A percentile compares a stretch with the other conserved stretches of the same genome.
Conservation (phyloP, 2,329 filamentous ascomycete genomes). For the Ceratocystis colombiana region DNA sequence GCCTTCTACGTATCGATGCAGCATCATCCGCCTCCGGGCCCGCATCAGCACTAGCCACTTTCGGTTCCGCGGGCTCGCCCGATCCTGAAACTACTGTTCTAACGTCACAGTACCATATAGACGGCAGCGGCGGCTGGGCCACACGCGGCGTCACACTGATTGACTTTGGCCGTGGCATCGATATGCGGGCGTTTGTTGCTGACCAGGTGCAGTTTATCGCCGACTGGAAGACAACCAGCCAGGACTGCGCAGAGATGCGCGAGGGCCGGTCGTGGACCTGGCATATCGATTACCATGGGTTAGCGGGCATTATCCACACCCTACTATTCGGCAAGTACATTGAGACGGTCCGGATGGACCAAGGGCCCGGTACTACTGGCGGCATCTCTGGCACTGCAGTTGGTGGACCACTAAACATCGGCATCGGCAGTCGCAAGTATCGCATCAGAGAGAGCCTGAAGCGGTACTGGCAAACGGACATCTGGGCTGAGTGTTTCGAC, state of each 20-base stretch:
- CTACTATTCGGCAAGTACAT: constrained; percentile 94
- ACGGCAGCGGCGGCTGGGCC: constrained; percentile 68
- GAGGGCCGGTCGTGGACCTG: constrained; percentile 93
- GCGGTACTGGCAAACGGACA: constrained; percentile 90
- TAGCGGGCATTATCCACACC: constrained; percentile 78
- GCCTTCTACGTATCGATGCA: constrained; percentile 69
- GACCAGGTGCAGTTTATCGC: constrained; percentile 75
- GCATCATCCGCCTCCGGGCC: constrained; percentile 29
- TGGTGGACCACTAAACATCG: constrained; percentile 36
- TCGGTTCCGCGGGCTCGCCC: neutral
- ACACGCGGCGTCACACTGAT: constrained; percentile 75
- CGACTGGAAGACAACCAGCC: constrained; percentile 80
- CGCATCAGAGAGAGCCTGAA: constrained; percentile 74
- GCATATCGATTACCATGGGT: constrained; percentile 91
- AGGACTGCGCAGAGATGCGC: constrained; percentile 92
- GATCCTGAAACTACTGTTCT: constrained; percentile 34
- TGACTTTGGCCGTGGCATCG: constrained; percentile 88
- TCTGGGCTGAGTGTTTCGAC: constrained; percentile 78
- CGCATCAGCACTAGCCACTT: neutral
- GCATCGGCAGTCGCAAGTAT: constrained; percentile 58
- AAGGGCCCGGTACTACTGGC: constrained; percentile 41
- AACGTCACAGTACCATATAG: constrained; percentile 56
- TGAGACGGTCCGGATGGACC: constrained; percentile 55
- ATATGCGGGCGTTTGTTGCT: constrained; percentile 73
- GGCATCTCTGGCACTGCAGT: constrained; percentile 41